These are phyloP conservation scores for Elaeagnus macrophylla DNA, from an alignment of 306 rosid species.

Conservation along the genomic window DNA sequence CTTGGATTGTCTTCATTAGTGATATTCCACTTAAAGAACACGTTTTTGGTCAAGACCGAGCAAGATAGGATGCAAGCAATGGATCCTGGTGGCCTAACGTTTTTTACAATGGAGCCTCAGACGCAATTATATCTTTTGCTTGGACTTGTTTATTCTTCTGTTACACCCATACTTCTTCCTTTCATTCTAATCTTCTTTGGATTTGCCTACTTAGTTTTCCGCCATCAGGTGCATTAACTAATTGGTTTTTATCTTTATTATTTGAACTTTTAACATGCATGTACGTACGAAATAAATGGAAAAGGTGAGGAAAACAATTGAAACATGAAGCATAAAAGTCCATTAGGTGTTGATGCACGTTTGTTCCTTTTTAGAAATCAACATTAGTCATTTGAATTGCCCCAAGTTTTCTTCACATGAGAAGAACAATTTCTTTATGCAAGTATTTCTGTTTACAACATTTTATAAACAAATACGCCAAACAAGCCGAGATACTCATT, in stretches of 20 bases:
- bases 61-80: conserved; percentile 65
- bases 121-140: conserved; percentile 76
- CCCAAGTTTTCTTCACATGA: no score
- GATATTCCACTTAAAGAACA: conserved; percentile 70
- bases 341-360: no score
- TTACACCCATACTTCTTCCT: conserved; percentile 86
- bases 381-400: no score
- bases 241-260: conserved; percentile 3
- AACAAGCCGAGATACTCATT: no score
- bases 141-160: conserved; percentile 74
- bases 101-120: conserved; percentile 70
- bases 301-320: not conserved
- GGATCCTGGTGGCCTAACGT: conserved; percentile 72
- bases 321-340: no score
- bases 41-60: conserved; percentile 80
- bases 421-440: no score
- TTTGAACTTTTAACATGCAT: not conserved
- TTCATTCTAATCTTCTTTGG: conserved; percentile 75
- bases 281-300: not conserved
- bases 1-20: conserved; percentile 55
- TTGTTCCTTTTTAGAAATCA: no score
- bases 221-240: conserved; percentile 62
- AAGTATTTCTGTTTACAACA: no score
- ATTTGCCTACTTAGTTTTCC: conserved; percentile 65
- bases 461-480: no score